Evolutionary conservation across 2,329 filamentous ascomycete genomes (phyloP).

Genomic region (Penicillium brasilianum): DNA sequence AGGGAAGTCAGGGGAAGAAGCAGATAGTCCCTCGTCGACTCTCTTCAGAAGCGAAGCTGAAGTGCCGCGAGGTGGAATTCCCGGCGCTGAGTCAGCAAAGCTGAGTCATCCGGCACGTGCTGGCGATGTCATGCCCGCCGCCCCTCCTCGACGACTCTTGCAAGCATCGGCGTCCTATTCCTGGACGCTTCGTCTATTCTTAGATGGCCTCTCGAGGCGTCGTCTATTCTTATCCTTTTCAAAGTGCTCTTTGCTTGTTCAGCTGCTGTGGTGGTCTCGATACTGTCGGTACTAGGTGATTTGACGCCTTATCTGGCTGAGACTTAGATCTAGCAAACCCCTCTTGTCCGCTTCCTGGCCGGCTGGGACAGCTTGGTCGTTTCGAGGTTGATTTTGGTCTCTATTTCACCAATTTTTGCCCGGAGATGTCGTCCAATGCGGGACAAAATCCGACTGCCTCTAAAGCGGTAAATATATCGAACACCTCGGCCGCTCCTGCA

Average conservation of each 20-base stretch:
- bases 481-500: slow-evolving; percentile 39
- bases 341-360: slow-evolving; percentile 6
- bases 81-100: slow-evolving; percentile 18
- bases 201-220: slow-evolving; percentile 31
- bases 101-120: slow-evolving; percentile 28
- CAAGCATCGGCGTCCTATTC: slow-evolving; percentile 22
- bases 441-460: slow-evolving; percentile 43
- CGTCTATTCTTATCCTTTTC: slow-evolving; percentile 18
- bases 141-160: slow-evolving; percentile 26
- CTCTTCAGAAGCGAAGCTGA: slow-evolving; percentile 28
- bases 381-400: not conserved
- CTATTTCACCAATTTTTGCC: not conserved
- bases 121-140: slow-evolving; percentile 30
- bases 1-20: slow-evolving; percentile 6
- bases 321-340: slow-evolving; percentile 9
- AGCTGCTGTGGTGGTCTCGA: slow-evolving; percentile 17
- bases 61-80: slow-evolving; percentile 14
- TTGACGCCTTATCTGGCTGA: slow-evolving; percentile 20
- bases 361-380: slow-evolving; percentile 30
- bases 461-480: slow-evolving; percentile 47
- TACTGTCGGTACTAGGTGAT: slow-evolving; percentile 13
- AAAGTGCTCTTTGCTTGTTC: not conserved
- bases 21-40: slow-evolving; percentile 19
- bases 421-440: slow-evolving; percentile 50
- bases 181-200: slow-evolving; percentile 27